phyloP scores from a whole-genome alignment of 2,329 filamentous ascomycete species.

The Cladosporium sp. region DNA sequence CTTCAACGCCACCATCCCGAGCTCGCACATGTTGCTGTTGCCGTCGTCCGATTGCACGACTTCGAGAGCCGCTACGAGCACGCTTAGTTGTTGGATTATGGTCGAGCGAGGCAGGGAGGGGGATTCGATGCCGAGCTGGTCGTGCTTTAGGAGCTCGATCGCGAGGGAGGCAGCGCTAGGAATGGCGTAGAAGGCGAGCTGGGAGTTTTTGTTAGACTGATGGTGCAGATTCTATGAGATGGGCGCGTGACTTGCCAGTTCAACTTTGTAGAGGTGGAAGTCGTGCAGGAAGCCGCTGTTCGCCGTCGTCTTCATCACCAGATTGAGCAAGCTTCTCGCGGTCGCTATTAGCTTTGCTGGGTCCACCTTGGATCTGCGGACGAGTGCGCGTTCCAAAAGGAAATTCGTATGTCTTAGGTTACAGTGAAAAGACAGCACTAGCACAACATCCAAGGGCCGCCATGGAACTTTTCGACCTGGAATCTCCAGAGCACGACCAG shows the following conservation, averaged over 20 bases:
- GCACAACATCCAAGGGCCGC: constrained; percentile 38
- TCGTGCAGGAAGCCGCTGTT: constrained; percentile 38
- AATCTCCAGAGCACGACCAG: neutral
- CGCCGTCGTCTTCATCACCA: constrained; percentile 36
- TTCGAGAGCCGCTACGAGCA: constrained; percentile 40
- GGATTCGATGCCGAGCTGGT: constrained; percentile 29
- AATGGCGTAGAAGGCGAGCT: constrained; percentile 36
- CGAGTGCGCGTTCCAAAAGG: constrained; percentile 54
- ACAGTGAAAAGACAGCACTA: constrained; percentile 35
- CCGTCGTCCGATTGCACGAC: constrained; percentile 36
- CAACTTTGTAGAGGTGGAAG: constrained; percentile 39
- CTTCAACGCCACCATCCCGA: neutral
- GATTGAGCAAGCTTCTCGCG: constrained; percentile 34
- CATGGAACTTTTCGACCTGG: neutral
- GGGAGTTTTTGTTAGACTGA: too few species aligned
- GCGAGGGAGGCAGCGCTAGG: constrained; percentile 40
- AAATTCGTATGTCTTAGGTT: constrained; percentile 54
- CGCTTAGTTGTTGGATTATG: constrained; percentile 42
- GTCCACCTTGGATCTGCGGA: constrained; percentile 37
- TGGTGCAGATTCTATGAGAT: too few species aligned
- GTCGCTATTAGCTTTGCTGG: constrained; percentile 34
- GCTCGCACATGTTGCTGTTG: constrained; percentile 36
- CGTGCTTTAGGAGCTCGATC: constrained; percentile 41
- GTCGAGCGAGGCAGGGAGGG: constrained; percentile 39
- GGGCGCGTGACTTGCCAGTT: constrained; percentile 19